Base-by-base conservation (phyloP, 1,139 yeast genomes). In the Kodamaea anthophila region DNA sequence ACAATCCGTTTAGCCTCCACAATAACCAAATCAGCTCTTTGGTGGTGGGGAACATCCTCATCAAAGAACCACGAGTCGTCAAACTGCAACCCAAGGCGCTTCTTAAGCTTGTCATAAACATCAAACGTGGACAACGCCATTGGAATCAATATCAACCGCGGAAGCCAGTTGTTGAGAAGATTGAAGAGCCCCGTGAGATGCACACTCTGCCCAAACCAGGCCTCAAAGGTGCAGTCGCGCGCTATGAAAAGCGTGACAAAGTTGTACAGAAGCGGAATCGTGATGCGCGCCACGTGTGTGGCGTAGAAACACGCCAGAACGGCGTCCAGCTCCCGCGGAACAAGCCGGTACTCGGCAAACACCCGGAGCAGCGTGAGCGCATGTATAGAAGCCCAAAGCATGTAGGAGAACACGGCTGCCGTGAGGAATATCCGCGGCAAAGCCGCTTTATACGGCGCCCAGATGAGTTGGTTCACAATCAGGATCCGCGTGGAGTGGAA, bases 211-310 rank as follows among this genome's bases (percentile, higher is more conserved):
- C 94, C 94, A 38, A 81, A 68, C 64, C 88, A 83, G 30, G 55
- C 51, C 43, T 73, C 77, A 46, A 74, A 74, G 7, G 59, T 43
- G 34, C 74, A 67, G 10, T 49, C 47, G 10, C 74, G 49, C 15
- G 72, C 62, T 9, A 75, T 65, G 37, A 81, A 66, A 30, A 85
- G 59, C 21, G 84, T 82, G 34, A 84, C 55, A 49, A 82, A 85
- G 52, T 85, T 85, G 57, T 82, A 85, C 20, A 85, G 75, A 40
- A 85, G 62, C 3, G 95, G 95, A 9, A 85, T 78, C 1, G 94
- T 82, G 48, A 85, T 61, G 40, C 95, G 74, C 32, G 91, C 84
- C 19, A 84, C 77, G 46, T 85, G 85, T 46, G 84, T 81, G 15
- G 88, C 77, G 52, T 82, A 85, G 51, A 84, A 85, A 26, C 85